Evolutionary conservation across 148 eudicot species (phyloP).

Genomic region (Vaccinium corymbosum): DNA sequence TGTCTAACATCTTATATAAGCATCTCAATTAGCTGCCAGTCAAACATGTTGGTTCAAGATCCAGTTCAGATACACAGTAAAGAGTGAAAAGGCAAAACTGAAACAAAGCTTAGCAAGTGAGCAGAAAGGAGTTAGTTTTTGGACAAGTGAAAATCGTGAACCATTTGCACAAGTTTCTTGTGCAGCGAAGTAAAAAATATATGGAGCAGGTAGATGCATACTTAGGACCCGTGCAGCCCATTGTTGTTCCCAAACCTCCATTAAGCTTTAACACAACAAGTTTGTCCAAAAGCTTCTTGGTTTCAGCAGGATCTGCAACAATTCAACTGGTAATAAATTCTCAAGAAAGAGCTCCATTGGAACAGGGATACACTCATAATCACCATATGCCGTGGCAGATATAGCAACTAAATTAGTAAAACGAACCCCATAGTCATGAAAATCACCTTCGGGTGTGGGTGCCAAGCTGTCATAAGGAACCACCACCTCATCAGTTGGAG

Average conservation of each 20-base stretch:
- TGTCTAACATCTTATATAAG: neutral
- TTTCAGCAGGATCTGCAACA: slow-evolving; percentile 56
- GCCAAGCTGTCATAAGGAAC: slow-evolving; percentile 76
- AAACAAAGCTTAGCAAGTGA: neutral
- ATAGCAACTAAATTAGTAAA: slow-evolving; percentile 32
- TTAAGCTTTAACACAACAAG: slow-evolving; percentile 98
- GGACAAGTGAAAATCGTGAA: neutral
- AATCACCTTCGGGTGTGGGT: slow-evolving; percentile 62
- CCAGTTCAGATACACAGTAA: neutral
- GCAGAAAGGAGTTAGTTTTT: neutral
- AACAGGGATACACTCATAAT: neutral
- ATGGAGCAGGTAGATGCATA: slow-evolving; percentile 27
- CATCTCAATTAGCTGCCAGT: neutral
- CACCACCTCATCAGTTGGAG: slow-evolving; percentile 88
- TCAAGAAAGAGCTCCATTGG: neutral
- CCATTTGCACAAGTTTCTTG: neutral
- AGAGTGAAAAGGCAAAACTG: neutral
- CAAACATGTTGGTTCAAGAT: slow-evolving; percentile 7
- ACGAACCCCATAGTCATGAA: no score
- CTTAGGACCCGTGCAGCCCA: slow-evolving; percentile 99
- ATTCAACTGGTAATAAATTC: slow-evolving; percentile 11
- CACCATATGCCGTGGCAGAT: slow-evolving; percentile 58
- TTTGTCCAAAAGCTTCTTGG: slow-evolving; percentile 76
- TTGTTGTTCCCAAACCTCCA: slow-evolving; percentile 99
- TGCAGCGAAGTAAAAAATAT: no score